Evolutionary conservation across 345 rosid genomes (phyloP).

Genomic region (Xanthoceras sorbifolium): DNA sequence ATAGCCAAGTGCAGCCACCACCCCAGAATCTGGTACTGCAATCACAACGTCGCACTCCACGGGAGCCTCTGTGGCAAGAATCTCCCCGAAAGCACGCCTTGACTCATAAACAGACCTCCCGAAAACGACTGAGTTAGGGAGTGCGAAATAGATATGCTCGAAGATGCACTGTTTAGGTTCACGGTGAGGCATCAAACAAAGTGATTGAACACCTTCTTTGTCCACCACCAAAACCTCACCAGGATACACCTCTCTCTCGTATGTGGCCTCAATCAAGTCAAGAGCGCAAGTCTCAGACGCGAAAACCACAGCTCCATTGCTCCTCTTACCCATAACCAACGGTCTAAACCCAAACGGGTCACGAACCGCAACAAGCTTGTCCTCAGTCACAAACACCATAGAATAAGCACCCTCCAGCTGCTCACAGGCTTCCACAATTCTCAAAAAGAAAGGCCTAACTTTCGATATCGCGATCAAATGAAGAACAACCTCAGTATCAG

Average conservation of each 20-base stretch:
- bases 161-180: slow-evolving; percentile 91
- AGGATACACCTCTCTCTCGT: slow-evolving; percentile 89
- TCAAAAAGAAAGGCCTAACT: slow-evolving; percentile 79
- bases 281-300: slow-evolving; percentile 99
- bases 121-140: slow-evolving; percentile 83
- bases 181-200: slow-evolving; percentile 66
- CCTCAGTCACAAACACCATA: slow-evolving; percentile 90
- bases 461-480: slow-evolving; percentile 93
- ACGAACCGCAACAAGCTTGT: slow-evolving; percentile 91
- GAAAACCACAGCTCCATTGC: slow-evolving; percentile 87
- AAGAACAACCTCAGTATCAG: slow-evolving; percentile 97
- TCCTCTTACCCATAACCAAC: slow-evolving; percentile 92
- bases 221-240: slow-evolving; percentile 91
- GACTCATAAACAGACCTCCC: slow-evolving; percentile 92
- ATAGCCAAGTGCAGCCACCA: slow-evolving; percentile 92
- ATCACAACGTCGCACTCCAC: slow-evolving; percentile 95
- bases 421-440: slow-evolving; percentile 96
- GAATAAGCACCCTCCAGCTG: slow-evolving; percentile 88
- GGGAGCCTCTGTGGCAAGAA: slow-evolving; percentile 75
- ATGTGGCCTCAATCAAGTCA: slow-evolving; percentile 92
- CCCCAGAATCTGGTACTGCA: slow-evolving; percentile 96
- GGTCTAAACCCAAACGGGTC: slow-evolving; percentile 94
- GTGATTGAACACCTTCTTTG: slow-evolving; percentile 80
- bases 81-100: slow-evolving; percentile 67
- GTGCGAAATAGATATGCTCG: slow-evolving; percentile 86